phyloP scores from a whole-genome alignment of 2,329 filamentous ascomycete species.

The Sordariomycetes sp. region DNA sequence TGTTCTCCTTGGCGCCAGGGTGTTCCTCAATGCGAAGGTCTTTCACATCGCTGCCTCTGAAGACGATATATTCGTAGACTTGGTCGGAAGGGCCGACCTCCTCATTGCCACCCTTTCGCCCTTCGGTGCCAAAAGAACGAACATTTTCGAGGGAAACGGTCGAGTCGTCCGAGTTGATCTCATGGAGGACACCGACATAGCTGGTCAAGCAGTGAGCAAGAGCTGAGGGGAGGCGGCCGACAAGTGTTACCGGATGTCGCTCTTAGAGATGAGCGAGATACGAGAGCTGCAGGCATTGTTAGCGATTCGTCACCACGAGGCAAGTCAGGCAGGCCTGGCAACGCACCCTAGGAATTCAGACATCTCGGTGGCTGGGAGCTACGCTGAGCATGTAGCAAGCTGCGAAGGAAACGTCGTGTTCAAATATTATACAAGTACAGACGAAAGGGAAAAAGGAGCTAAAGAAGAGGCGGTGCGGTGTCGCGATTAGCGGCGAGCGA shows the following conservation, averaged over 20 bases:
- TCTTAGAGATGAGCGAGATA: conserved; percentile 95
- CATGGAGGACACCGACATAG: conserved; percentile 91
- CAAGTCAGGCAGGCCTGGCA: conserved; percentile 29
- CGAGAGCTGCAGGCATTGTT: conserved; percentile 69
- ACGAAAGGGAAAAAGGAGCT: conserved; percentile 1
- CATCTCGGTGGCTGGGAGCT: conserved; percentile 31
- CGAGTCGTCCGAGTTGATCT: conserved; percentile 95
- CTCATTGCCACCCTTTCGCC: conserved; percentile 68
- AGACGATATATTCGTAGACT: conserved; percentile 97
- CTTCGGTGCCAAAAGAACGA: conserved; percentile 87
- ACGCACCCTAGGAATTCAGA: conserved; percentile 53
- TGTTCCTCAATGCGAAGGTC: conserved; percentile 89
- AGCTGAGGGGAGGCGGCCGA: conserved; percentile 3
- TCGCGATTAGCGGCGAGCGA: conserved; percentile 1
- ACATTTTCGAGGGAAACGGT: conserved; percentile 98
- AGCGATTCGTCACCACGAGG: conserved; percentile 29
- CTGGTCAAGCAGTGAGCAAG: conserved; percentile 39
- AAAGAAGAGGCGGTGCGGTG: conserved; percentile 4
- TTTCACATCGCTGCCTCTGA: conserved; percentile 96
- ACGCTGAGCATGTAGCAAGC: conserved; percentile 32
- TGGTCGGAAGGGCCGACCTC: conserved; percentile 79
- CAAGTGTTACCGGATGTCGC: conserved; percentile 72
- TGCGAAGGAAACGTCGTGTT: conserved; percentile 12
- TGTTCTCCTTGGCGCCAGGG: conserved; percentile 63
- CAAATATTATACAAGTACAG: conserved; percentile 6